Conservation (phyloP, 2,329 filamentous ascomycete genomes). For the Fusarium coicis region DNA sequence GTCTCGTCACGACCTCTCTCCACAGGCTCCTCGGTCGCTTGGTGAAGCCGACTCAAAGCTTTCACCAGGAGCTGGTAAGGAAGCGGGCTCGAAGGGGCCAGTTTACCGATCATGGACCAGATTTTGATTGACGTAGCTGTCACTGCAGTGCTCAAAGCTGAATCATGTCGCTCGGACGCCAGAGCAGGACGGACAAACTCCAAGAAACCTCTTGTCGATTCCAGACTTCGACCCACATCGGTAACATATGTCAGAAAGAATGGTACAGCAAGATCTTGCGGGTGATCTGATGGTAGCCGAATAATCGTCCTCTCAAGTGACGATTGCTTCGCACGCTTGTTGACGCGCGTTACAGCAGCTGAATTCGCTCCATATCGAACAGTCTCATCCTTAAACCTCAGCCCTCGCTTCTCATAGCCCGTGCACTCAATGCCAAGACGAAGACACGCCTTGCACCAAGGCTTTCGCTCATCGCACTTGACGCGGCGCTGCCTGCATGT, state of each 20-base stretch:
- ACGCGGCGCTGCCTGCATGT: constrained; percentile 29
- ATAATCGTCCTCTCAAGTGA: not conserved
- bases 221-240: constrained; percentile 16
- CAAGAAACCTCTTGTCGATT: constrained; percentile 26
- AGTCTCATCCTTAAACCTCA: constrained; percentile 27
- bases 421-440: constrained; percentile 22
- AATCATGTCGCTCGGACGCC: not conserved
- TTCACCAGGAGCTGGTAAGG: not conserved
- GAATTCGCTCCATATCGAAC: not conserved
- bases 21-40: not conserved
- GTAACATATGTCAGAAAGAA: constrained; percentile 33
- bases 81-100: fast-evolving
- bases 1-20: constrained; percentile 5
- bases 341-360: not conserved
- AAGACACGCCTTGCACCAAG: constrained; percentile 15
- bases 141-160: constrained; percentile 10
- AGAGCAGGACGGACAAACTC: constrained; percentile 26
- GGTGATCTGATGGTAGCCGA: not conserved
- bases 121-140: constrained; percentile 2
- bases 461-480: constrained; percentile 30
- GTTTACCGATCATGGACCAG: constrained; percentile 8
- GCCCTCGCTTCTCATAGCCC: constrained; percentile 8
- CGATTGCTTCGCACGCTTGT: not conserved
- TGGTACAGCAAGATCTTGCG: constrained; percentile 7
- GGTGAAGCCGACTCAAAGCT: constrained; percentile 6